A percentile compares a stretch with the other conserved stretches of the same genome.
Evolutionary conservation across 139 green algal species (phyloP).

Genomic region (Pycnococcus provasolii): DNA sequence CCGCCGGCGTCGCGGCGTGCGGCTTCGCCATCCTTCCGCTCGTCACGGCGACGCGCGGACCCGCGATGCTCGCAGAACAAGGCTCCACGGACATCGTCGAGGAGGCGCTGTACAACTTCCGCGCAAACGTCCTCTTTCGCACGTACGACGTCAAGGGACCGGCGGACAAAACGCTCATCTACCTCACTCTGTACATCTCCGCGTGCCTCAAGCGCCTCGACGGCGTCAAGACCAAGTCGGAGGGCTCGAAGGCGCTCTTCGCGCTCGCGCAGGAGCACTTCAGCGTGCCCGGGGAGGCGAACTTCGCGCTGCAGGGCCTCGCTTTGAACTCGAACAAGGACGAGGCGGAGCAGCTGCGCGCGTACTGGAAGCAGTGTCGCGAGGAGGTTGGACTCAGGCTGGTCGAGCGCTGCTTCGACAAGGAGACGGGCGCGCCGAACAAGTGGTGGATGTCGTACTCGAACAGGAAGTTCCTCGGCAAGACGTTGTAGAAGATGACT

Average conservation of each 20-base stretch:
- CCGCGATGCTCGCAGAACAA: background rate
- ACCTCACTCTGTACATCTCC: slow-evolving; percentile 51
- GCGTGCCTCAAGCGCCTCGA: slow-evolving; percentile 42
- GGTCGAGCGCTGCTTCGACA: slow-evolving; percentile 35
- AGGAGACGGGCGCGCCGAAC: slow-evolving; percentile 28
- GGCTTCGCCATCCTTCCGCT: slow-evolving; percentile 13
- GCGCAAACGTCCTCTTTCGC: slow-evolving; percentile 50
- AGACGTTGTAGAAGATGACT: background rate
- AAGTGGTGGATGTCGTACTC: slow-evolving; percentile 54
- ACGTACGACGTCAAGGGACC: slow-evolving; percentile 34
- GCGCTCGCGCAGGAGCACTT: slow-evolving; percentile 38
- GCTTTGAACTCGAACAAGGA: slow-evolving; percentile 27
- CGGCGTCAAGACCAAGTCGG: slow-evolving; percentile 30
- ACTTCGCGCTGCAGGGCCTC: slow-evolving; percentile 38
- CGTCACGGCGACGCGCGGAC: background rate
- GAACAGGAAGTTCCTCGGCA: slow-evolving; percentile 47
- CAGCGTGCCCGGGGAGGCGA: slow-evolving; percentile 39
- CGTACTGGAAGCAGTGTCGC: slow-evolving; percentile 42
- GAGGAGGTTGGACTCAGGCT: slow-evolving; percentile 43
- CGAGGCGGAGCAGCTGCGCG: slow-evolving; percentile 41
- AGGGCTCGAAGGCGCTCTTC: slow-evolving; percentile 36
- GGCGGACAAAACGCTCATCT: slow-evolving; percentile 51
- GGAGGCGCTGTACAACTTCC: slow-evolving; percentile 43
- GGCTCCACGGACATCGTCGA: slow-evolving; percentile 39
- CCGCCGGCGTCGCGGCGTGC: background rate